phyloP scores from a whole-genome alignment of 805 yeast species.

The Lipomyces mesembrius region DNA sequence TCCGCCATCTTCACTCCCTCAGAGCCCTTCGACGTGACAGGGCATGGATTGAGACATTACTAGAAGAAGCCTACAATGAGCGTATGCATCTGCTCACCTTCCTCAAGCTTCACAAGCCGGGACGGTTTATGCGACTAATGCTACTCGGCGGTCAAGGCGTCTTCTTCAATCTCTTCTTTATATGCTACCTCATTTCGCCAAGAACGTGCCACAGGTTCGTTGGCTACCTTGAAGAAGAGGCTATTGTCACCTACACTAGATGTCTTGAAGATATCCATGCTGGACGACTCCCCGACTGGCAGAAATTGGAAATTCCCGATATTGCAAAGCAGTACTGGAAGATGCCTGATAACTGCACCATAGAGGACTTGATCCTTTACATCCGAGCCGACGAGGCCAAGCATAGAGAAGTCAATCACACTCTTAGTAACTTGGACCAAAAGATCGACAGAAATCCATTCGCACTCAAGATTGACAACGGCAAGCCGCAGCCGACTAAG shows the following conservation, averaged over 20 bases:
- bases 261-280: conserved; percentile 58
- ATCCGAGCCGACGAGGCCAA: conserved; percentile 79
- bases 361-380: conserved; percentile 63
- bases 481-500: conserved; percentile 46
- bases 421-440: conserved; percentile 66
- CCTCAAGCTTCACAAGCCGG: conserved; percentile 66
- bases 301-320: conserved; percentile 54
- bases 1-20: conserved; percentile 68
- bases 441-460: conserved; percentile 68
- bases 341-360: conserved; percentile 55
- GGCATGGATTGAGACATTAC: conserved; percentile 74
- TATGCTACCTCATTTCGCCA: conserved; percentile 62
- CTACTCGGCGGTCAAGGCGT: conserved; percentile 71
- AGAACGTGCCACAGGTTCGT: conserved; percentile 73
- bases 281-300: conserved; percentile 56
- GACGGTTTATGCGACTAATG: conserved; percentile 58
- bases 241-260: conserved; percentile 69
- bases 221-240: conserved; percentile 79
- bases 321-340: conserved; percentile 70
- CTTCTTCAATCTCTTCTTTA: conserved; percentile 67
- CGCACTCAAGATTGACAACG: conserved; percentile 51
- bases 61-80: conserved; percentile 79
- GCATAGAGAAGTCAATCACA: conserved; percentile 79
- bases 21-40: conserved; percentile 66
- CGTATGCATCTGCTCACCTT: conserved; percentile 77